Evolutionary conservation across 2,329 filamentous ascomycete species (phyloP).

Genomic region (Aschersonia sp.): DNA sequence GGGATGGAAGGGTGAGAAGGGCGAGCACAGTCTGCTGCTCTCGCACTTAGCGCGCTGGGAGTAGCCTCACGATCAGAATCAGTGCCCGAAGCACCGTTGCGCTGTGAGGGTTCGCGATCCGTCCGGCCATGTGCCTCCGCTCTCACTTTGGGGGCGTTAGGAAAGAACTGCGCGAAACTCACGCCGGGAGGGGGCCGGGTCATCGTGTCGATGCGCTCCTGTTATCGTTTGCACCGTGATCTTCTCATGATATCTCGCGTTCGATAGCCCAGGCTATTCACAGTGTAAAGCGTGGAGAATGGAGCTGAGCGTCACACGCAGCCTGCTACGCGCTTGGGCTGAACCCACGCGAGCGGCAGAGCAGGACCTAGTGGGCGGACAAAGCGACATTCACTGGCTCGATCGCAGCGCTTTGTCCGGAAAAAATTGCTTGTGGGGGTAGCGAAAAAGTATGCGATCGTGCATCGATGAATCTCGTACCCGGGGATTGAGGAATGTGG

Average conservation of each 20-base stretch:
- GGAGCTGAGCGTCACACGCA: constrained; percentile 3
- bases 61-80: constrained; percentile 10
- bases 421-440: neutral
- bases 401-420: constrained; percentile 20
- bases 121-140: constrained; percentile 25
- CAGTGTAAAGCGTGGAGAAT: constrained; percentile 8
- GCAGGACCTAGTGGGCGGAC: neutral
- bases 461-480: constrained; percentile 3
- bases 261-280: constrained; percentile 8
- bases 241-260: constrained; percentile 41
- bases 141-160: constrained; percentile 56
- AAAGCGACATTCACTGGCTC: constrained; percentile 24
- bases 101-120: constrained; percentile 16
- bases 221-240: constrained; percentile 37
- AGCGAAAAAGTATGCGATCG: constrained; percentile 5
- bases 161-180: constrained; percentile 79
- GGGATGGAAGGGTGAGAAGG: constrained; percentile 8
- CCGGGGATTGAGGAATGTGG: neutral
- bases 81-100: constrained; percentile 9
- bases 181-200: constrained; percentile 61
- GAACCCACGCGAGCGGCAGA: constrained; percentile 25
- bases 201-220: constrained; percentile 45
- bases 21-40: constrained; percentile 10
- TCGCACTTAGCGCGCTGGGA: constrained; percentile 10
- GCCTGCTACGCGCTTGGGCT: constrained; percentile 9